Base-by-base conservation (phyloP, 345 rosid genomes). In the Aquilaria yunnanensis region DNA sequence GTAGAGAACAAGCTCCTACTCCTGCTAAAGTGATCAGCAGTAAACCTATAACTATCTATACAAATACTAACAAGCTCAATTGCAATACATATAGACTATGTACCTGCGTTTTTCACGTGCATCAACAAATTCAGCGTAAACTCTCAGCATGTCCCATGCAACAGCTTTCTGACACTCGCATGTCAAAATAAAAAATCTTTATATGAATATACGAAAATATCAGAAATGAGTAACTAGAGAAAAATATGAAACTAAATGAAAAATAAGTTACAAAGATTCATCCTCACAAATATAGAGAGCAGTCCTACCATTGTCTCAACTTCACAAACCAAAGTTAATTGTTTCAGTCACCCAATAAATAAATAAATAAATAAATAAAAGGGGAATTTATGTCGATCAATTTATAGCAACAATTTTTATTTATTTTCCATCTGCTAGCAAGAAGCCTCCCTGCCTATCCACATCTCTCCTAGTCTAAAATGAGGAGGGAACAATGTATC, bases 91-190 rank as follows among this genome's bases (percentile, higher is more conserved):
- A 4, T 37, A 37, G 5, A 37, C 43, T 37, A 67, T 77, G 63
- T 80, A 94, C 99, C 97, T 88, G 81, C 85, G 85, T 71, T 74
- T 86, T 65, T 94, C 97, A 67, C 77, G 79, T 66, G 88, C 67
- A 59, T 86, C 92, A 68, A 94, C 67, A 77, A 90, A 94, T 66
- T 81, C 80, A 72, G 88, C 74, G 61, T 94, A 90, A 70, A 94
- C 89, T 82, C 65, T 88, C 68, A 94, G 84, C 97, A 94, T 90
- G 81, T 94, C 99, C 99, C 96, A 88, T 0, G 96, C 93, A 70
- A 78, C 83, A 63, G 96, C 97, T 53, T 79, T 79, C 97, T 90
- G 78, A 58, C 23, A 67, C 70, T 34, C 72, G 65, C 14, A 70
- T 46, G 48, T 43, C 56, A 16, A 69, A 37, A 14, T 32, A 57